Evolutionary conservation across 2,329 filamentous ascomycete genomes (phyloP), one percentile per base, ranked within the genome.

Genomic region (Podosphaera fusca): DNA sequence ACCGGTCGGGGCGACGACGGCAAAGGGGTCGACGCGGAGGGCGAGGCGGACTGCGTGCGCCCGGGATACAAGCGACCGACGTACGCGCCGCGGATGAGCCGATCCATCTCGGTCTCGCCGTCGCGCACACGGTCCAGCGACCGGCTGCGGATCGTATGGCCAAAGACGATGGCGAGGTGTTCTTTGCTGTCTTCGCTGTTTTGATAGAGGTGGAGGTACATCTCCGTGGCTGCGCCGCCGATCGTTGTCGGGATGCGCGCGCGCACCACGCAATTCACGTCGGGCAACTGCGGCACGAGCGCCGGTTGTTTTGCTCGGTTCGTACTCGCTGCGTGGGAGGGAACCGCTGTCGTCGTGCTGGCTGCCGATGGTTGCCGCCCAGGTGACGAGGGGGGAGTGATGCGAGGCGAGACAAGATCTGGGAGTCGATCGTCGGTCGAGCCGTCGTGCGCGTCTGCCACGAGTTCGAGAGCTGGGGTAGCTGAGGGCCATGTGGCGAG

Each of bases 111-210:
- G 1, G 85, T 89, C 72, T 94, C 87, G 7, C 85, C 85, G 21
- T 82, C 78, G 33, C 83, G 72, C 49, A 78, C 76, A 12, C 80
- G 80, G 67, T 92, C 85, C 7, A 94, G 73, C 56, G 77, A 80
- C 70, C 76, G 69, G 73, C 81, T 80, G 68, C 92, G 78, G 62
- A 96, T 95, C 53, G 82, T 75, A 59, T 83, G 82, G 2, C 92
- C 92, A 69, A 98, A 98, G 0, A 98, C 92, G 66, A 98, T 96
- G 21, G 92, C 92, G 55, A 98, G 72, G 68, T 98, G 92, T 67
- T 98, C 92, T 70, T 98, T 98, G 62, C 83, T 86, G 69, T 98
- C 92, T 5, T 87, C 80, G 64, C 85, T 85, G 70, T 98, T 98
- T 61, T 82, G 82, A 71, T 98, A 98, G 0, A 96, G 74, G 67